These are phyloP conservation scores for Pugionium dolabratum DNA, from an alignment of 345 rosid species.

Conservation along the genomic window DNA sequence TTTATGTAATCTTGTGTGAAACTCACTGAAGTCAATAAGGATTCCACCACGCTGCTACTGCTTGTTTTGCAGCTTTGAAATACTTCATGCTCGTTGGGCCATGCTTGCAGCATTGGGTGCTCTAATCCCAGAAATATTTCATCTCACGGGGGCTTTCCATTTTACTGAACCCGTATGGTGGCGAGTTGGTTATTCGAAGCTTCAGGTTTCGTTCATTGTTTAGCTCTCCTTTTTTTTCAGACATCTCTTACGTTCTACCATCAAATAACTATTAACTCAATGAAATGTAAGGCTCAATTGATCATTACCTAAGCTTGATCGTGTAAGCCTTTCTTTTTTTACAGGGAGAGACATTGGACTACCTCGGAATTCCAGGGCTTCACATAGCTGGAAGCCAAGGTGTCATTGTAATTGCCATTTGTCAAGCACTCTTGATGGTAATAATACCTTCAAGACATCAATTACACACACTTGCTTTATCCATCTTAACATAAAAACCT, in stretches of 20 bases:
- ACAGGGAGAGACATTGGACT: constrained; percentile 91
- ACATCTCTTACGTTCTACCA: not conserved
- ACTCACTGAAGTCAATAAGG: too few relatives aligned
- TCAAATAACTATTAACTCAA: not conserved
- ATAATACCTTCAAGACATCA: constrained; percentile 25
- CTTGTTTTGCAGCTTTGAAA: constrained; percentile 70
- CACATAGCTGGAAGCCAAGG: constrained; percentile 98
- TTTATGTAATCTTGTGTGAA: too few relatives aligned
- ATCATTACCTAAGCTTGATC: not conserved
- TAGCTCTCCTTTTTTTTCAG: not conserved
- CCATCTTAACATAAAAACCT: not conserved
- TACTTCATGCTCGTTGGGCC: constrained; percentile 97
- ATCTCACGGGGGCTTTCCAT: constrained; percentile 66
- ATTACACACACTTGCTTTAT: constrained; percentile 13
- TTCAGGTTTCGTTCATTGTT: constrained; percentile 49
- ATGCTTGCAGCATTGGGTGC: constrained; percentile 95
- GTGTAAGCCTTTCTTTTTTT: not conserved
- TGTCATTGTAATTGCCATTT: constrained; percentile 76
- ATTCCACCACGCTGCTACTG: not conserved
- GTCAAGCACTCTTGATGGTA: constrained; percentile 93
- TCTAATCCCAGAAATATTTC: constrained; percentile 78
- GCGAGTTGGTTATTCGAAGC: constrained; percentile 92
- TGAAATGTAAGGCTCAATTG: not conserved
- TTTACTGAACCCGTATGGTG: constrained; percentile 94
- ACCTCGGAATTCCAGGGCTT: constrained; percentile 90